Base-by-base conservation (phyloP, 495 filamentous ascomycete species). In the Aspergillus diversus region DNA sequence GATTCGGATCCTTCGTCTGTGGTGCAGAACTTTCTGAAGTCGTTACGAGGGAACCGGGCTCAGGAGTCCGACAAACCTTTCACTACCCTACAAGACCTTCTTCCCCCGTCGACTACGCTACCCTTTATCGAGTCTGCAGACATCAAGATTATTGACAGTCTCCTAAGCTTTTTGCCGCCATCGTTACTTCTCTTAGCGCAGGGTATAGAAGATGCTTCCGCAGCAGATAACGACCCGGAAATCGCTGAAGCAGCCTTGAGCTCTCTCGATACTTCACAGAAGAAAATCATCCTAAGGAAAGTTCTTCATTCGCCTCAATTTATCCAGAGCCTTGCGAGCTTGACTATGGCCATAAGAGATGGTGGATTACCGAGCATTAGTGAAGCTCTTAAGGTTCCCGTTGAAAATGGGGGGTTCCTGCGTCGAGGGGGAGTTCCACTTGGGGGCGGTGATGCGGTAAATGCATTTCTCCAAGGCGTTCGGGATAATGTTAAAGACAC, bases 251-350 rank as follows among this genome's bases (percentile, higher is more conserved):
- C 90, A 7, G 90, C 90, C 13, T 84, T 90, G 50, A 79, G 89
- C 61, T 88, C 89, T n/a, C 83, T 96, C 66, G 89, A 85, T 57
- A 70, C 87, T 8, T 81, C 81, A 7, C 89, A 97, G 73, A 97
- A 97, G 82, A 90, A 87, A 68, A 83, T 87, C 6, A 87, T 97
- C 4, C 72, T 99, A 21, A 85, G 85, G 73, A 88, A 87, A 66
- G 92, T 97, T 15, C 77, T 98, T n/a, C 87, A 90, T 56, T 93
- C 89, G 65, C 95, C 95, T 35, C 95, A 98, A 67, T 93, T 99
- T 69, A 83, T 82, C 56, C 95, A 99, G 71, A 94, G 92, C 66
- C 74, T 96, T 37, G 84, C 87, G 0, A 93, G 90, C 67, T 76
- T 98, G 63, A 97, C 93, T 1, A 83, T 90, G 70, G 95, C 95